Percentiles rank a stretch among this genome's conserved stretches.
Conservation (phyloP, 2,329 filamentous ascomycete species). For the Lecanicillium sp. region DNA sequence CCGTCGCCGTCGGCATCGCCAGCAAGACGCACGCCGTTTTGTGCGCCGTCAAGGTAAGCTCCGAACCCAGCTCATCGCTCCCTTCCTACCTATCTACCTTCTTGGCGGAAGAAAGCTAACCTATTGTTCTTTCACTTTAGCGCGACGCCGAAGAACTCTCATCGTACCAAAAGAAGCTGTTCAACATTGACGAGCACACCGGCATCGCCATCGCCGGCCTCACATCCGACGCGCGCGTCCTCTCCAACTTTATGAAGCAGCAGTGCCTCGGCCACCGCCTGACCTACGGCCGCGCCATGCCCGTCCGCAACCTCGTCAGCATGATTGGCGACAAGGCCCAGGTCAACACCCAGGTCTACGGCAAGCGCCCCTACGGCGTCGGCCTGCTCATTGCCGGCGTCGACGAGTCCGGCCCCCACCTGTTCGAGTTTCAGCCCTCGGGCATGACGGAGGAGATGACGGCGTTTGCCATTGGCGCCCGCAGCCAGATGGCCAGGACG, state of each 20-base stretch:
- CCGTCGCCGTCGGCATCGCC: conserved; percentile 91
- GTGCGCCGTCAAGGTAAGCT: conserved; percentile 85
- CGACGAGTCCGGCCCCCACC: conserved; percentile 86
- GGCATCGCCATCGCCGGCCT: conserved; percentile 94
- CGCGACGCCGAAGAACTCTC: conserved; percentile 98
- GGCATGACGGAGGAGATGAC: conserved; percentile 97
- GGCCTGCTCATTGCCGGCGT: conserved; percentile 88
- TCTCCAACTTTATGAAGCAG: conserved; percentile 99
- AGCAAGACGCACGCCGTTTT: conserved; percentile 98
- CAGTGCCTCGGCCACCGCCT: conserved; percentile 93
- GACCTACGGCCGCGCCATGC: conserved; percentile 90
- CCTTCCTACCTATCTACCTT: too few relatives aligned
- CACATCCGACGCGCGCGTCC: conserved; percentile 93
- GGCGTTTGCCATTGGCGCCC: conserved; percentile 90
- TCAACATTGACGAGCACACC: conserved; percentile 90
- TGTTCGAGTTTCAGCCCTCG: conserved; percentile 96
- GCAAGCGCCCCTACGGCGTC: conserved; percentile 92
- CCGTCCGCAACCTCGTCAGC: conserved; percentile 78
- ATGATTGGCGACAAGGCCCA: conserved; percentile 96
- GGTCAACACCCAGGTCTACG: conserved; percentile 96
- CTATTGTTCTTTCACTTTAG: conserved; percentile 35
- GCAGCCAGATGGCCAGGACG: conserved; percentile 95
- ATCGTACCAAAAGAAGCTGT: conserved; percentile 99
- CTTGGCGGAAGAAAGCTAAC: conserved; percentile 9
- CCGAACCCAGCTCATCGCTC: too few relatives aligned